Evolutionary conservation across 2,329 filamentous ascomycete species (phyloP).

Genomic region (Fusarium abutilonis): DNA sequence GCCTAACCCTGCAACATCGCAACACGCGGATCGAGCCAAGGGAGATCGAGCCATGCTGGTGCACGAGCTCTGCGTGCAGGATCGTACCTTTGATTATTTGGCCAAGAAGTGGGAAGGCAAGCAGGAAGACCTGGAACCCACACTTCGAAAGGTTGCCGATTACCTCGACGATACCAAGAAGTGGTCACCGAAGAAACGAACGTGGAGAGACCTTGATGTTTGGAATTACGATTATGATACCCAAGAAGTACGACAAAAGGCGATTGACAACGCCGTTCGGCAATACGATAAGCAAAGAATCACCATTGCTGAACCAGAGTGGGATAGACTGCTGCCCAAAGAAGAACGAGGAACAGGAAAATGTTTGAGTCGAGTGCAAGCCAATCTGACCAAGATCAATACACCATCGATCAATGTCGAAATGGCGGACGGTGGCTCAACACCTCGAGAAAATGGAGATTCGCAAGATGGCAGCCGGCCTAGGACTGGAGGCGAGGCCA

Average conservation of each 20-base stretch:
- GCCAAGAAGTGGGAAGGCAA: slow-evolving; percentile 61
- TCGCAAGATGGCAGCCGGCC: slow-evolving; percentile 46
- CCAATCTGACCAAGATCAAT: slow-evolving; percentile 63
- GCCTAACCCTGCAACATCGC: slow-evolving; percentile 60
- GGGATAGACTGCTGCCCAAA: slow-evolving; percentile 68
- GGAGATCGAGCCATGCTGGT: slow-evolving; percentile 64
- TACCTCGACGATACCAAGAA: slow-evolving; percentile 59
- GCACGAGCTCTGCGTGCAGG: slow-evolving; percentile 67
- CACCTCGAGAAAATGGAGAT: slow-evolving; percentile 53
- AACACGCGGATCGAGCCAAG: slow-evolving; percentile 63
- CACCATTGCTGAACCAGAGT: slow-evolving; percentile 65
- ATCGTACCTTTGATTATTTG: slow-evolving; percentile 62
- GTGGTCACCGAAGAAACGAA: slow-evolving; percentile 65
- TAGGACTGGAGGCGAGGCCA: slow-evolving; percentile 53
- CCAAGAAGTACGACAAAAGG: slow-evolving; percentile 65
- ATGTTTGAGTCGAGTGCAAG: slow-evolving; percentile 69
- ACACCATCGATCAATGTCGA: slow-evolving; percentile 61
- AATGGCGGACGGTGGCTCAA: slow-evolving; percentile 60
- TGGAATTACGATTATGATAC: slow-evolving; percentile 68
- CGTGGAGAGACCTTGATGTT: slow-evolving; percentile 72
- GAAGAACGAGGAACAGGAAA: slow-evolving; percentile 68
- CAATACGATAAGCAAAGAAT: slow-evolving; percentile 69
- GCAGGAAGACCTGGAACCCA: slow-evolving; percentile 63
- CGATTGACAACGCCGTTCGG: slow-evolving; percentile 69
- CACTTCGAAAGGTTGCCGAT: slow-evolving; percentile 68